Conservation (phyloP, 2,329 filamentous ascomycete genomes). For the Purpureocillium lavendulum region DNA sequence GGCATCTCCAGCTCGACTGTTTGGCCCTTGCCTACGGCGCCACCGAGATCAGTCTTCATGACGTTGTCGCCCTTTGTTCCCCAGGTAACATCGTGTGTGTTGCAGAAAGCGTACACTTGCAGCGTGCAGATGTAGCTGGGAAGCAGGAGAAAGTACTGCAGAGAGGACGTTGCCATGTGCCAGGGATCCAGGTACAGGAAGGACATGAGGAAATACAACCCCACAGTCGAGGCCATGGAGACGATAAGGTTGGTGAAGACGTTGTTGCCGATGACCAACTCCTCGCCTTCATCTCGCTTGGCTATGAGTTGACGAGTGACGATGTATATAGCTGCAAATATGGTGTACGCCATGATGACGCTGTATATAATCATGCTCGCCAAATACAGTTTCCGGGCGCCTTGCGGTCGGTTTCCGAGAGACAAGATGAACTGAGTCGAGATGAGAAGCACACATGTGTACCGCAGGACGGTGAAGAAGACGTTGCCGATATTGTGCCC, state of each 20-base stretch:
- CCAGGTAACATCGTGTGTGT: constrained; percentile 98
- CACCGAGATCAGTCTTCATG: constrained; percentile 83
- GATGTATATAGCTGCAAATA: constrained; percentile 83
- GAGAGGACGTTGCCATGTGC: constrained; percentile 94
- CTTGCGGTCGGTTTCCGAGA: constrained; percentile 92
- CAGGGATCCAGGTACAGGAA: constrained; percentile 96
- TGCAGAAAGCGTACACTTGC: constrained; percentile 98
- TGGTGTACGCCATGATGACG: constrained; percentile 93
- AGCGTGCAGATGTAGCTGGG: constrained; percentile 94
- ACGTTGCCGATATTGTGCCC: constrained; percentile 75
- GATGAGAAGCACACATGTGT: constrained; percentile 79
- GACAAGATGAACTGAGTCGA: constrained; percentile 93
- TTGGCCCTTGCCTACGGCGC: constrained; percentile 68
- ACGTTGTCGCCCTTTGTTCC: constrained; percentile 98
- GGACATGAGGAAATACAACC: constrained; percentile 92
- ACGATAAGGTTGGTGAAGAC: constrained; percentile 94
- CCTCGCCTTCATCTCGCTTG: constrained; percentile 28
- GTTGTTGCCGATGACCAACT: constrained; percentile 65
- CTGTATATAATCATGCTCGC: constrained; percentile 82
- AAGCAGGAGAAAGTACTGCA: constrained; percentile 87
- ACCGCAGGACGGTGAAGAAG: constrained; percentile 82
- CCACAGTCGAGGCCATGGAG: constrained; percentile 78
- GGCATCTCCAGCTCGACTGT: constrained; percentile 97
- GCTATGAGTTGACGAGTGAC: constrained; percentile 70
- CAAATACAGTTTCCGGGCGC: constrained; percentile 84